These are phyloP conservation scores for Alternaria sp. DNA, from an alignment of 2,329 filamentous ascomycete genomes.

Conservation along the genomic window DNA sequence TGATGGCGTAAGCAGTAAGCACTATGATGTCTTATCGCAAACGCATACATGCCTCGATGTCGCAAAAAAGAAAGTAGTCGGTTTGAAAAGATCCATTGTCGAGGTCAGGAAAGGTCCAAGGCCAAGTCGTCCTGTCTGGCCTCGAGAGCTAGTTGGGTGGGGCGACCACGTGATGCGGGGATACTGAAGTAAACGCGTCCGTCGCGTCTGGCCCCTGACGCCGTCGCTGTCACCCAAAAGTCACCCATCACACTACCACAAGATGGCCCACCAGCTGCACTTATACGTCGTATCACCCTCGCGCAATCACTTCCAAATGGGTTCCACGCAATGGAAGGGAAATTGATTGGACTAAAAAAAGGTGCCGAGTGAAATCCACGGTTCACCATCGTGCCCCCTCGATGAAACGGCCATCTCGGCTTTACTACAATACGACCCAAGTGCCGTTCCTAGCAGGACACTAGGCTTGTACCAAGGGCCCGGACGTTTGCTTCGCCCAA, in stretches of 20 bases:
- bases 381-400: conserved; percentile 2
- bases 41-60: not conserved
- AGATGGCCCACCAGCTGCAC: not conserved
- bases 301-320: not conserved
- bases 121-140: not conserved
- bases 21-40: not conserved
- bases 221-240: not conserved
- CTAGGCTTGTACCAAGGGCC: conserved; percentile 2
- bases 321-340: not conserved
- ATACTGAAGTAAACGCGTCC: not conserved
- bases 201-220: not conserved
- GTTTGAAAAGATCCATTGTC: not conserved
- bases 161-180: not conserved
- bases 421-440: not conserved
- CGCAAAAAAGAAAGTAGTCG: not conserved
- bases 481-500: not conserved
- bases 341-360: not conserved
- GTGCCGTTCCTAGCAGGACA: conserved; percentile 3
- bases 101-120: not conserved
- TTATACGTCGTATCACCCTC: not conserved
- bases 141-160: not conserved
- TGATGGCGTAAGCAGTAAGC: not conserved
- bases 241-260: not conserved
- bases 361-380: not conserved
- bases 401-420: conserved; percentile 6